Evolutionary conservation across 345 rosid species (phyloP).

Genomic region (Clausena lansium): DNA sequence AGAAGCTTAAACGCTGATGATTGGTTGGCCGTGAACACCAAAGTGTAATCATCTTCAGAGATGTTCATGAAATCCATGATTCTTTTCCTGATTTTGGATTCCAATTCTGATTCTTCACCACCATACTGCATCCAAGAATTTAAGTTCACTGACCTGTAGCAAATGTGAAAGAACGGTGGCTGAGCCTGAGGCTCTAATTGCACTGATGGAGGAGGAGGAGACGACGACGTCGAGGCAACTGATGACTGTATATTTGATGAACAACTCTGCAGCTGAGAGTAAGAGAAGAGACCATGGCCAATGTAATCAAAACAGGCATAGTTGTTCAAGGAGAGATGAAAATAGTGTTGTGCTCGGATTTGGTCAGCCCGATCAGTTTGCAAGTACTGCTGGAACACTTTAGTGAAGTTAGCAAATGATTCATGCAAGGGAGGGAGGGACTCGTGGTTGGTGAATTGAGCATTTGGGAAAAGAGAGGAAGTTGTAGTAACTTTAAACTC

Average conservation of each 20-base stretch:
- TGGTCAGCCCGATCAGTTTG: conserved; percentile 53
- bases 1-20: conserved; percentile 72
- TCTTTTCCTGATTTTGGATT: conserved; percentile 44
- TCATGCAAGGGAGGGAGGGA: conserved; percentile 68
- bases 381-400: conserved; percentile 50
- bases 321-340: conserved; percentile 47
- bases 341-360: conserved; percentile 61
- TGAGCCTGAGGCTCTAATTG: too few relatives aligned
- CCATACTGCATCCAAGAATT: conserved; percentile 37
- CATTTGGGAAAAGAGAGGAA: conserved; percentile 41
- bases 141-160: conserved; percentile 44
- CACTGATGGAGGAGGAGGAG: conserved; percentile 20
- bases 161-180: conserved; percentile 44
- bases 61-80: conserved; percentile 70
- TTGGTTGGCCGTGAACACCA: conserved; percentile 70
- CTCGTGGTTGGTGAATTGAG: conserved; percentile 73
- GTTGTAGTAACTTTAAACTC: conserved; percentile 44
- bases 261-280: conserved; percentile 35
- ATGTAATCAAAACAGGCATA: conserved; percentile 63
- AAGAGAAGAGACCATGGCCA: conserved; percentile 79
- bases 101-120: conserved; percentile 46
- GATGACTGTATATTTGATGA: background rate
- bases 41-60: conserved; percentile 62
- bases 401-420: conserved; percentile 46
- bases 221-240: conserved; percentile 29